Evolutionary conservation across 2,329 filamentous ascomycete species (phyloP).

Genomic region (Alternaria rosae): DNA sequence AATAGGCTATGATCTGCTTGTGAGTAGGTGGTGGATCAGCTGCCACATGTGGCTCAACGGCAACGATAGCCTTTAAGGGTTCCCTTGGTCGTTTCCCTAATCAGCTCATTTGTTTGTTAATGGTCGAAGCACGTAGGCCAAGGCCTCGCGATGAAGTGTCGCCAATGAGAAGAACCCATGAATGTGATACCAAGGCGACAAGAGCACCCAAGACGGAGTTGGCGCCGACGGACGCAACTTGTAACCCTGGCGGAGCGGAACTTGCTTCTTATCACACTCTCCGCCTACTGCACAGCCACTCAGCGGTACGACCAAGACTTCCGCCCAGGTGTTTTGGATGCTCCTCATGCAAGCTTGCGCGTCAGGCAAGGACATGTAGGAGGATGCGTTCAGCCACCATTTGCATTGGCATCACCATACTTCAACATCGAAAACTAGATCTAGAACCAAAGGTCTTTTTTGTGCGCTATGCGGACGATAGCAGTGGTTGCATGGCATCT

Average conservation of each 20-base stretch:
- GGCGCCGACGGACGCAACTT: constrained; percentile 18
- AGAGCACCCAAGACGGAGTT: constrained; percentile 34
- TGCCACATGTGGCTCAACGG: constrained; percentile 1
- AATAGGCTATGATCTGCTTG: background rate
- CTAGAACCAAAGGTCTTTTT: background rate
- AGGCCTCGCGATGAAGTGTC: constrained; percentile 23
- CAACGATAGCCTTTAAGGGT: constrained; percentile 5
- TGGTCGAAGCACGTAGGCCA: constrained; percentile 38
- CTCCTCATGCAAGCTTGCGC: background rate
- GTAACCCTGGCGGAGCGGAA: constrained; percentile 26
- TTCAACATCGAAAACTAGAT: background rate
- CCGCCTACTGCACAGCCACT: constrained; percentile 12
- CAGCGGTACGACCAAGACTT: constrained; percentile 14
- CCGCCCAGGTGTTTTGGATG: constrained; percentile 7
- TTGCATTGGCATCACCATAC: background rate
- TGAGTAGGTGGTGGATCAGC: background rate
- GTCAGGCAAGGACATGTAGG: background rate
- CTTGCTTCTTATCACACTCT: background rate
- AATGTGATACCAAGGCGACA: constrained; percentile 29
- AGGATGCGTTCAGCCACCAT: background rate
- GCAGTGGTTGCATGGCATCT: background rate
- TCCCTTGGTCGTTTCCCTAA: constrained; percentile 13
- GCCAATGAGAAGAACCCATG: constrained; percentile 17
- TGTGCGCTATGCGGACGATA: background rate
- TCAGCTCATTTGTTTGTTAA: constrained; percentile 15